These are phyloP conservation scores for Sphenostylis stenocarpa DNA, from an alignment of 306 rosid genomes.

Conservation along the genomic window DNA sequence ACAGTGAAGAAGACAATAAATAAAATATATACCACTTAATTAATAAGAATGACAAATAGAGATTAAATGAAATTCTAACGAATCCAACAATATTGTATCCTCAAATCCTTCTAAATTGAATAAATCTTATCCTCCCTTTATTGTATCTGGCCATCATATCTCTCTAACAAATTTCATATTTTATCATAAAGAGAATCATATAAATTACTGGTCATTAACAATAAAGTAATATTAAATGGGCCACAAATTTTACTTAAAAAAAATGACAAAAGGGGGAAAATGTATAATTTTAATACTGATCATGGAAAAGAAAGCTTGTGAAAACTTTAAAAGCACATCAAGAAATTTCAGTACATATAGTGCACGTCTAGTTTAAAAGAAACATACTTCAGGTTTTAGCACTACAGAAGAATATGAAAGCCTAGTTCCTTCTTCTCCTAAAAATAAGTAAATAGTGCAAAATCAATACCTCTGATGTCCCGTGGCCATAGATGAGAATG, in stretches of 20 bases:
- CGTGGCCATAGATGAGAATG: conserved; percentile 79
- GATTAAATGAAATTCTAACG: background rate
- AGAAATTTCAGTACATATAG: background rate
- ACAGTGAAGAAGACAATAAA: background rate
- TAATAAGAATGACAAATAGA: background rate
- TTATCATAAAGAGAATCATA: no score
- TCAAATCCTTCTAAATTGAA: background rate
- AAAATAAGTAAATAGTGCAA: conserved; percentile 16
- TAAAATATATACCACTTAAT: background rate
- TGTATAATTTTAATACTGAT: background rate
- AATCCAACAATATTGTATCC: background rate
- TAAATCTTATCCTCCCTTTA: background rate
- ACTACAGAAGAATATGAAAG: background rate
- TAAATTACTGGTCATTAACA: background rate
- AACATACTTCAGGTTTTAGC: background rate
- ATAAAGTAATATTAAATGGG: background rate
- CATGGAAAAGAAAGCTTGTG: background rate
- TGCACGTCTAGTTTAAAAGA: background rate
- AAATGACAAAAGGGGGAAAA: background rate
- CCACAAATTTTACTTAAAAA: background rate
- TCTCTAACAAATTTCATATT: background rate
- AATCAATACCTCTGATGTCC: conserved; percentile 78
- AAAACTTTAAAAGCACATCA: background rate
- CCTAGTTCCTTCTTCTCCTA: background rate
- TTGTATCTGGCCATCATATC: background rate